A percentile compares a stretch with the other conserved stretches of the same genome.
These are phyloP conservation scores for Microascus cirrosus DNA, from an alignment of 2,329 filamentous ascomycete genomes.

Conservation along the genomic window DNA sequence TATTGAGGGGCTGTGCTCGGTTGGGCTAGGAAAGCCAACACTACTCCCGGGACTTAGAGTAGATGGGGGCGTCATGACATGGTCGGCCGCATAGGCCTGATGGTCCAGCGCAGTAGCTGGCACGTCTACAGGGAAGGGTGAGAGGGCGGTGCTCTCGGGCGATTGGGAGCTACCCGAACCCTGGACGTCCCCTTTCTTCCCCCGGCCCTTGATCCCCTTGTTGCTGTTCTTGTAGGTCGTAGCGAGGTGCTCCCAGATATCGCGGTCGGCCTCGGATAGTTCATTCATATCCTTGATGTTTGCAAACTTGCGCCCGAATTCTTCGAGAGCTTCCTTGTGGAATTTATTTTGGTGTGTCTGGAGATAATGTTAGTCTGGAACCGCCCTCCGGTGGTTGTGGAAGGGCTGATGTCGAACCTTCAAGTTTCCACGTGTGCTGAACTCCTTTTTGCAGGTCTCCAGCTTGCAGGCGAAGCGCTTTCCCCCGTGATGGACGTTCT, in stretches of 20 bases:
- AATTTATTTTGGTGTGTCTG: constrained; percentile 92
- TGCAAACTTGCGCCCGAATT: constrained; percentile 61
- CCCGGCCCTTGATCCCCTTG: constrained; percentile 94
- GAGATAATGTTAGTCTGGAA: neutral
- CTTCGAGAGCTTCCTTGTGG: constrained; percentile 62
- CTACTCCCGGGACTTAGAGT: neutral
- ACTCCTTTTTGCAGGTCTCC: constrained; percentile 76
- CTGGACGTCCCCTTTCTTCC: constrained; percentile 52
- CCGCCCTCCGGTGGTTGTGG: neutral
- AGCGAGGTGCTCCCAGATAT: constrained; percentile 76
- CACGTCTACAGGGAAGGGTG: constrained; percentile 2
- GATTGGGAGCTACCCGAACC: constrained; percentile 35
- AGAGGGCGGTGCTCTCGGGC: constrained; percentile 1
- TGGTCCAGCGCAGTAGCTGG: neutral
- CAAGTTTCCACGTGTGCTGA: constrained; percentile 83
- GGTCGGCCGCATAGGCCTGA: neutral
- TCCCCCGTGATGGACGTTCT: constrained; percentile 60
- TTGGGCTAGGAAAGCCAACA: neutral
- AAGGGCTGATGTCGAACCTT: constrained; percentile 46
- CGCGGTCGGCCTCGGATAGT: constrained; percentile 57
- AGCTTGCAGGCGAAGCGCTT: constrained; percentile 76
- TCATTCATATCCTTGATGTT: constrained; percentile 47
- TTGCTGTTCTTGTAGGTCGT: constrained; percentile 95
- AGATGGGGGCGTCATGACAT: neutral
- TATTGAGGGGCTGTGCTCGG: neutral